Evolutionary conservation across 2,329 filamentous ascomycete genomes (phyloP).

Genomic region (Fusarium redolens): DNA sequence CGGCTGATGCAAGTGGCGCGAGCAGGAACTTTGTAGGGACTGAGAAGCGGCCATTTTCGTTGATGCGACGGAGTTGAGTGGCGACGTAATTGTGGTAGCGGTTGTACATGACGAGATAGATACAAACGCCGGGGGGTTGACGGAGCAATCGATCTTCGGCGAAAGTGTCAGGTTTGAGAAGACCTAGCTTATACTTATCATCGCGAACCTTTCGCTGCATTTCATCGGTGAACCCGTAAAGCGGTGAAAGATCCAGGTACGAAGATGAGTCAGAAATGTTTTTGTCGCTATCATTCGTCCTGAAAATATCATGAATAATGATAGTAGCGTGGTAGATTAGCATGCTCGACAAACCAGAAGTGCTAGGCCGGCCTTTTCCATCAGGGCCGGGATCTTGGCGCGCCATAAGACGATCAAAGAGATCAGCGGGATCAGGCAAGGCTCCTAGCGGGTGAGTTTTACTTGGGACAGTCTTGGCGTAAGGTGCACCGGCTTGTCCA

Average conservation of each 20-base stretch:
- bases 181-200: conserved; percentile 49
- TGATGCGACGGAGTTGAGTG: conserved; percentile 68
- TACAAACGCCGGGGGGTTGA: conserved; percentile 73
- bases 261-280: conserved; percentile 53
- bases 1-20: neutral
- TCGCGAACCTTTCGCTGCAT: conserved; percentile 49
- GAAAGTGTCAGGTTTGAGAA: conserved; percentile 68
- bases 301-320: conserved; percentile 53
- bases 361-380: conserved; percentile 46
- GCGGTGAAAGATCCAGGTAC: conserved; percentile 58
- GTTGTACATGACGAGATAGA: conserved; percentile 76
- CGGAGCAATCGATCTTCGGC: conserved; percentile 73
- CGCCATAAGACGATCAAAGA: conserved; percentile 47
- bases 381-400: conserved; percentile 18
- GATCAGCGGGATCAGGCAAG: conserved; percentile 43
- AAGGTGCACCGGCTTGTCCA: conserved; percentile 47
- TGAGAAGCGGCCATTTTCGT: conserved; percentile 54
- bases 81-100: conserved; percentile 85
- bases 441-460: conserved; percentile 38
- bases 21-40: conserved; percentile 29
- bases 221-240: conserved; percentile 53
- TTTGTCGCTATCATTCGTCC: conserved; percentile 47
- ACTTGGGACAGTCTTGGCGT: conserved; percentile 46
- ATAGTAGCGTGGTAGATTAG: conserved; percentile 57
- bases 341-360: conserved; percentile 57